A percentile compares a stretch with the other conserved stretches of the same genome.
Evolutionary conservation across 148 eudicot genomes (phyloP).

Genomic region (Salicornia ramosissima): DNA sequence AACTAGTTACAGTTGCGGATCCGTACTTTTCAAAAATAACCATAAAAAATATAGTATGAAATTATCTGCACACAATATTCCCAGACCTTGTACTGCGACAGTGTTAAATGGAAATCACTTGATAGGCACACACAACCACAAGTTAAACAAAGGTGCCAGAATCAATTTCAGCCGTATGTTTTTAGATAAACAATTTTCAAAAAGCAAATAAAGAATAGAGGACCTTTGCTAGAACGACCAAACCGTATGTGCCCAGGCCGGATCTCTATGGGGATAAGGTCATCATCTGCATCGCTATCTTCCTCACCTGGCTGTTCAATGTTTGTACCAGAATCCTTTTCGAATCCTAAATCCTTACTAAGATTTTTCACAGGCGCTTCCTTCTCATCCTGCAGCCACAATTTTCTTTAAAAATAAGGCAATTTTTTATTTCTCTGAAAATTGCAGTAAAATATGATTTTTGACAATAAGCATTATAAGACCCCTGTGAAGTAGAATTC

Average conservation of each 20-base stretch:
- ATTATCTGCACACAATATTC: no score
- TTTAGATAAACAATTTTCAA: no score
- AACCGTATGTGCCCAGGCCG: conserved; percentile 93
- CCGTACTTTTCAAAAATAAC: no score
- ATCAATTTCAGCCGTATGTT: no score
- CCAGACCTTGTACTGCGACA: no score
- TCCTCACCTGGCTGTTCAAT: conserved; percentile 27
- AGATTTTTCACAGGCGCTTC: conserved; percentile 28
- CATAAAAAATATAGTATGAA: no score
- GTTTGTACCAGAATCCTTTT: conserved; percentile 21
- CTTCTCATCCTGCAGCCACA: conserved; percentile 35
- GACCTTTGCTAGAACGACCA: conserved; percentile 63
- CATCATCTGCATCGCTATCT: conserved; percentile 44
- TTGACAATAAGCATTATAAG: no score
- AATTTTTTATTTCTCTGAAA: neutral
- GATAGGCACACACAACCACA: no score
- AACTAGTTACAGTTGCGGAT: no score
- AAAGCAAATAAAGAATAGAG: conserved; percentile 4
- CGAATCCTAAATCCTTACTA: conserved; percentile 17
- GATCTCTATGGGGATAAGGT: conserved; percentile 61
- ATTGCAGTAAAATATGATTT: neutral
- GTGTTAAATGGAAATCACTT: no score
- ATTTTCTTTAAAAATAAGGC: neutral
- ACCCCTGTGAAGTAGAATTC: no score
- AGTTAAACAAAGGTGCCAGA: no score